Conservation (phyloP, 768 basidiomycete species). For the Gymnopilus dilepis region DNA sequence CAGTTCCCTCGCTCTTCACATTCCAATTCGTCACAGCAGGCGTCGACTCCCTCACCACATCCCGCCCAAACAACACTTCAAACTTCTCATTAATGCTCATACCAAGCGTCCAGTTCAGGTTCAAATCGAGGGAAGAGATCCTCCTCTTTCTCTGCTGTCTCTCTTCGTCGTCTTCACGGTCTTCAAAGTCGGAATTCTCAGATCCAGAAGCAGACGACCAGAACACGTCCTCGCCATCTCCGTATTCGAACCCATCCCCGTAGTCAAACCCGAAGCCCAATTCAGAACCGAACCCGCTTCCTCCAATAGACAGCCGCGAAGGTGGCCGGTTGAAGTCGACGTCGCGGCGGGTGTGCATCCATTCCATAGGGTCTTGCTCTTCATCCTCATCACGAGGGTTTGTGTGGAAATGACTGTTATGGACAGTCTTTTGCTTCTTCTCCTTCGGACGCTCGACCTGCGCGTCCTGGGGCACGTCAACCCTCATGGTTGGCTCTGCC, state of each 20-base stretch:
- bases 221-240: slow-evolving; percentile 18
- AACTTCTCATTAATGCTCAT: not conserved
- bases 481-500: not conserved
- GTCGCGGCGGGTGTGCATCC: slow-evolving; percentile 30
- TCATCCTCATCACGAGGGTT: slow-evolving; percentile 1
- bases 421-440: not conserved
- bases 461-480: not conserved
- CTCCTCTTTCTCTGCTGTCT: not conserved
- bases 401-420: not conserved
- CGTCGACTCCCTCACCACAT: not conserved
- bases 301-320: slow-evolving; percentile 36
- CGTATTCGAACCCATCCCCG: not conserved
- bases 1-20: not conserved
- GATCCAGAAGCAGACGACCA: slow-evolving; percentile 17
- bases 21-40: not conserved
- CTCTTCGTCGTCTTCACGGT: not conserved
- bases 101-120: not conserved
- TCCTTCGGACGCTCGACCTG: too few species aligned
- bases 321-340: slow-evolving; percentile 48
- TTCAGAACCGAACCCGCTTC: slow-evolving; percentile 14
- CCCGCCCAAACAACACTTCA: not conserved
- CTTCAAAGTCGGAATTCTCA: not conserved
- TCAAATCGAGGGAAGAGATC: not conserved
- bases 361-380: slow-evolving; percentile 22
- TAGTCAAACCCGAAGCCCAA: slow-evolving; percentile 1